phyloP scores from a whole-genome alignment of 2,329 filamentous ascomycete genomes.

The Pseudocercospora ulei region DNA sequence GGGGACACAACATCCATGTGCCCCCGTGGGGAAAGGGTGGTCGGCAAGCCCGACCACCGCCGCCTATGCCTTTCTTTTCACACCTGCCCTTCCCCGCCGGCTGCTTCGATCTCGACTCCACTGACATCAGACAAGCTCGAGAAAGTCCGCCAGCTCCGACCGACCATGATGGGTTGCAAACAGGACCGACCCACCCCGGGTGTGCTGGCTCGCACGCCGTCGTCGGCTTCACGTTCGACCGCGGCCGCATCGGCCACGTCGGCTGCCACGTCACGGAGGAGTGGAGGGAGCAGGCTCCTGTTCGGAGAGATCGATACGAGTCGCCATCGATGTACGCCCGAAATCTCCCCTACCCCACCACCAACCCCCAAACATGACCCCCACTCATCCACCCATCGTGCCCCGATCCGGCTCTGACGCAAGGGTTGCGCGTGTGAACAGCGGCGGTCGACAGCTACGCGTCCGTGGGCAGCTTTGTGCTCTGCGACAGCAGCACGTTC shows the following conservation, averaged over 20 bases:
- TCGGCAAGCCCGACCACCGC: too few species aligned
- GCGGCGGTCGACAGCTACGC: conserved; percentile 40
- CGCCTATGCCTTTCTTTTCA: too few species aligned
- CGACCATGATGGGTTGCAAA: conserved; percentile 26
- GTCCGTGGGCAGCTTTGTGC: conserved; percentile 43
- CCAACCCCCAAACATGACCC: too few species aligned
- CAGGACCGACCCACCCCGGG: conserved; percentile 24
- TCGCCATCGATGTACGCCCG: conserved; percentile 35
- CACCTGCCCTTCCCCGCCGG: conserved; percentile 11
- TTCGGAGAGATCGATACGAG: conserved; percentile 45
- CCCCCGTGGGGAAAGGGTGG: conserved; percentile 15
- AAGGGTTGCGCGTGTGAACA: conserved; percentile 16
- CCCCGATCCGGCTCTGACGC: conserved; percentile 18
- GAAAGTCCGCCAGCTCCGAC: conserved; percentile 22
- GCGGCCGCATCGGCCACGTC: conserved; percentile 32
- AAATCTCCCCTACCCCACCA: not conserved
- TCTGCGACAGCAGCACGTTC: conserved; percentile 43
- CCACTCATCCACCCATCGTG: conserved; percentile 8
- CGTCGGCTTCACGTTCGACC: conserved; percentile 29
- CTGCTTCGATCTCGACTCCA: conserved; percentile 20
- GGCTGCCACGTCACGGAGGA: conserved; percentile 30
- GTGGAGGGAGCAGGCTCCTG: conserved; percentile 36
- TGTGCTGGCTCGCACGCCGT: conserved; percentile 32
- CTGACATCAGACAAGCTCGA: too few species aligned
- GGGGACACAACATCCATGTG: conserved; percentile 17